Percentiles rank a stretch among this genome's conserved stretches.
Conservation (phyloP, 1,139 yeast genomes). For the Hyphopichia khmerensis region DNA sequence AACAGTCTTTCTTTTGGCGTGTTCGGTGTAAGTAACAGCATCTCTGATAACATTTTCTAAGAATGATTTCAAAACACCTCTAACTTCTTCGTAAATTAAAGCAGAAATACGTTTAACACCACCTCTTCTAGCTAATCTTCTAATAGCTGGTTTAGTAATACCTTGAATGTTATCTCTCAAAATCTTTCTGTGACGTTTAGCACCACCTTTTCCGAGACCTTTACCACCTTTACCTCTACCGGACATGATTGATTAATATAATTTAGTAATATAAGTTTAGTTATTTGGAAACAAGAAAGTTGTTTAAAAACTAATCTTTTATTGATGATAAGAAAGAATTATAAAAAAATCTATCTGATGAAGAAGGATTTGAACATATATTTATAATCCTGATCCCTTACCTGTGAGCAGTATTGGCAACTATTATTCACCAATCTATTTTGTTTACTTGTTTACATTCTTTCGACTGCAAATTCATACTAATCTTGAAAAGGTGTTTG, state of each 20-base stretch:
- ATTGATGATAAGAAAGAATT: neutral
- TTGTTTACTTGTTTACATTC: no score
- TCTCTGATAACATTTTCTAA: constrained; percentile 90
- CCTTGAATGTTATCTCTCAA: constrained; percentile 95
- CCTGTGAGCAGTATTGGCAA: no score
- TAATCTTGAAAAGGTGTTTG: no score
- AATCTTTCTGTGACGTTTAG: constrained; percentile 96
- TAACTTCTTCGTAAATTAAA: constrained; percentile 89
- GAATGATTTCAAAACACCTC: constrained; percentile 85
- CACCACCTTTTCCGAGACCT: constrained; percentile 95
- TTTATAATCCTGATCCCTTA: constrained; percentile 1
- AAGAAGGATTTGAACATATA: neutral
- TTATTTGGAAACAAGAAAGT: constrained; percentile 2
- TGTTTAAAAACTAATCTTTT: constrained; percentile 1
- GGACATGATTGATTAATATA: constrained; percentile 59
- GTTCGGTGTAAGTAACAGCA: constrained; percentile 93
- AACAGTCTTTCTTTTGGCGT: constrained; percentile 97
- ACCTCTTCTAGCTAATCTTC: constrained; percentile 97
- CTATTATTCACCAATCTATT: no score
- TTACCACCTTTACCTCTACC: constrained; percentile 97
- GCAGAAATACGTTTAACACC: constrained; percentile 98
- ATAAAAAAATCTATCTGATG: neutral
- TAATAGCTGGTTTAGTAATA: constrained; percentile 93
- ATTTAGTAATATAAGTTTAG: constrained; percentile 5
- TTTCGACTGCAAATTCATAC: no score